Evolutionary conservation across 345 rosid species (phyloP), one percentile per base, ranked within the genome.

Genomic region (Acer saccharum): DNA sequence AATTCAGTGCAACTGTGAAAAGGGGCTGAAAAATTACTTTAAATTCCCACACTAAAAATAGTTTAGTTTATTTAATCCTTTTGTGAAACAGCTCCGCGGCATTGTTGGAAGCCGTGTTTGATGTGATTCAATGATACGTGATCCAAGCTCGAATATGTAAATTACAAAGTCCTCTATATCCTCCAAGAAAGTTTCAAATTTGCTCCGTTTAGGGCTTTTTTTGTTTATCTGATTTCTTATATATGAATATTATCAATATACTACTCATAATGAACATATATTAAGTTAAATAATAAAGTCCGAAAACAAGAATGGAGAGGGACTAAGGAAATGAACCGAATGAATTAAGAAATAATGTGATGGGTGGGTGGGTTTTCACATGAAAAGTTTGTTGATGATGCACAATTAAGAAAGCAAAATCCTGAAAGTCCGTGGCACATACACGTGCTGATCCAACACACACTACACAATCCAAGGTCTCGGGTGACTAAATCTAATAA

Each of bases 381-480:
- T 35, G 78, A 68, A 41, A 20, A 62, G 44, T 68, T 9, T 20
- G 65, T 13, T 18, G 48, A 29, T 29, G 58, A 3, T 10, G n/a
- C 17, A 54, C n/a, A 14, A 35, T 35, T 35, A 35, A 48, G 50
- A 52, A 43, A 81, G 79, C 80, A 77, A 77, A 77, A 60, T 50
- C 82, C 84, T 43, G 77, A 81, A 84, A 87, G 77, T 82, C 77
- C 74, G 89, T 65, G 72, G 84, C 79, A 72, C 48, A 3, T 76
- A 60, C 89, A 82, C 82, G 86, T 84, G 89, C 82, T 54, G 72
- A 80, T 79, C 84, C 82, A 80, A 82, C 83, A 77, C 79, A 68
- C 10, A 14, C 6, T 77, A 54, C 85, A 75, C 78, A 68, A 81
- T 39, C 78, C 85, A 66, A 84, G 81, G 80, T 58, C 83, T 82